phyloP scores from a whole-genome alignment of 2,329 filamentous ascomycete genomes.

The Dichotomopilus funicola region DNA sequence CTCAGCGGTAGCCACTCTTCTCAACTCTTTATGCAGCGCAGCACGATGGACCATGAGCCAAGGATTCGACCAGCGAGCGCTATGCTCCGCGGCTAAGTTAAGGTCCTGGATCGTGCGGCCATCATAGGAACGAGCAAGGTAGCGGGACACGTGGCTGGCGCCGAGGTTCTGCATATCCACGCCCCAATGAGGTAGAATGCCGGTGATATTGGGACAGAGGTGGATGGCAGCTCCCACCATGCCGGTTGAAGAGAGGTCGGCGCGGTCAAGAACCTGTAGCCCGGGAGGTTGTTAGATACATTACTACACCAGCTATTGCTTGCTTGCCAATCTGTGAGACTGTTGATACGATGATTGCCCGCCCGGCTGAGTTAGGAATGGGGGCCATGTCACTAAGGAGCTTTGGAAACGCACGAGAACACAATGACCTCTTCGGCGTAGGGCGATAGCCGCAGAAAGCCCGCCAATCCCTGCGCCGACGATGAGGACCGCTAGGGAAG shows the following conservation, averaged over 20 bases:
- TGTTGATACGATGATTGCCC: too few species aligned
- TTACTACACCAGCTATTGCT: too few species aligned
- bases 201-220: slow-evolving; percentile 55
- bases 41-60: slow-evolving; percentile 48
- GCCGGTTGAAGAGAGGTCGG: slow-evolving; percentile 37
- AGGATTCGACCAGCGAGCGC: background rate
- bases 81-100: slow-evolving; percentile 27
- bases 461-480: slow-evolving; percentile 46
- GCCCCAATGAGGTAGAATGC: slow-evolving; percentile 41
- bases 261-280: slow-evolving; percentile 48
- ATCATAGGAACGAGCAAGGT: slow-evolving; percentile 19
- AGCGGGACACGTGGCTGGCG: slow-evolving; percentile 26
- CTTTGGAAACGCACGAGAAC: slow-evolving; percentile 29
- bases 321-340: too few species aligned
- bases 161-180: slow-evolving; percentile 34
- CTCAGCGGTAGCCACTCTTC: slow-evolving; percentile 34
- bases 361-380: too few species aligned
- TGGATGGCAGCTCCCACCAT: slow-evolving; percentile 58
- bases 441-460: slow-evolving; percentile 44
- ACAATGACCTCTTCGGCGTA: slow-evolving; percentile 46
- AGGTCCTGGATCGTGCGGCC: slow-evolving; percentile 24
- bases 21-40: slow-evolving; percentile 44
- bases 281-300: background rate
- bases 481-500: slow-evolving; percentile 19
- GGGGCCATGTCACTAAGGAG: too few species aligned